phyloP scores from a whole-genome alignment of 352 stramenopile species.

The Phytophthora multivora region DNA sequence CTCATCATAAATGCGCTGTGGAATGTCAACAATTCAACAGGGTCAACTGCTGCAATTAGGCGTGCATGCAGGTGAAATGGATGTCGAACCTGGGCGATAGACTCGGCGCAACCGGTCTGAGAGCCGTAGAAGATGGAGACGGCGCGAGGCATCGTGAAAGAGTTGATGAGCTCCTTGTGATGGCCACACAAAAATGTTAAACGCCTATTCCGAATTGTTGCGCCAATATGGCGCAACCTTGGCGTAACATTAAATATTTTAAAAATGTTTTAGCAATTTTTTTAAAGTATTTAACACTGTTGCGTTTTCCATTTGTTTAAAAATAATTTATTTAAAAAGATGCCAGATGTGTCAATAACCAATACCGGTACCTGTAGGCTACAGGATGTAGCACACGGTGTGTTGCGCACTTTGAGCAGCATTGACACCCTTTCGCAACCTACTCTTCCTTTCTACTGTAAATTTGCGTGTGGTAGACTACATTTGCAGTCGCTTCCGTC shows the following conservation, averaged over 20 bases:
- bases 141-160: slow-evolving; percentile 19
- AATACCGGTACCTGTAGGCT: neutral
- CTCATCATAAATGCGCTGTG: slow-evolving; percentile 70
- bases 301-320: too few species aligned
- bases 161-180: slow-evolving; percentile 1
- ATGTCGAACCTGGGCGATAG: slow-evolving; percentile 71
- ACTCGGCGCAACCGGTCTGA: slow-evolving; percentile 88
- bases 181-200: slow-evolving; percentile 15
- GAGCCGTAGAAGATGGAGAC: slow-evolving; percentile 84
- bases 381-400: too few species aligned
- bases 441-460: neutral
- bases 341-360: too few species aligned
- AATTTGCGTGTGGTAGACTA: neutral
- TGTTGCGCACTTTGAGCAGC: too few species aligned
- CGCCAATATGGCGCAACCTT: too few species aligned
- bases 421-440: neutral
- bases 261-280: too few species aligned
- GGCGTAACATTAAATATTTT: too few species aligned
- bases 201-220: neutral
- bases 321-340: too few species aligned
- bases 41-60: neutral
- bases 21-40: neutral
- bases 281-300: too few species aligned
- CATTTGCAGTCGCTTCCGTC: neutral
- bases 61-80: neutral